phyloP scores from a whole-genome alignment of 306 rosid genomes.

The Vigna nakashimae region DNA sequence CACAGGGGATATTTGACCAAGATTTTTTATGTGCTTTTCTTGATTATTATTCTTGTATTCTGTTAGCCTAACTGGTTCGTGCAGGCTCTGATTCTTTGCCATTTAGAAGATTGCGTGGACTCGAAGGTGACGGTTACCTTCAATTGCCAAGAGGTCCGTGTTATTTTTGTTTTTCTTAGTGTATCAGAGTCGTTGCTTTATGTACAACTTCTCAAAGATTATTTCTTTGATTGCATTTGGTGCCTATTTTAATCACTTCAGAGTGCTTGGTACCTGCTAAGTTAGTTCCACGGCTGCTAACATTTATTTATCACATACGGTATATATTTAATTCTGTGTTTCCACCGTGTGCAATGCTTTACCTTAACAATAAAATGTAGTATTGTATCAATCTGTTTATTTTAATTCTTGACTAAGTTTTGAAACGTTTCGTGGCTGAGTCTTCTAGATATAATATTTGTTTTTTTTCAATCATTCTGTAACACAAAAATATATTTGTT shows the following conservation, averaged over 20 bases:
- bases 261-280: neutral
- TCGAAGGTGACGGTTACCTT: conserved; percentile 55
- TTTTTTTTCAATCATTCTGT: neutral
- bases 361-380: neutral
- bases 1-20: conserved; percentile 5
- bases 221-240: neutral
- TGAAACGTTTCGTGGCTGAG: conserved; percentile 2
- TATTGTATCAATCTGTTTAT: neutral
- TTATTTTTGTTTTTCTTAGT: conserved; percentile 29
- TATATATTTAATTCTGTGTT: neutral
- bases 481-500: neutral
- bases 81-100: conserved; percentile 65
- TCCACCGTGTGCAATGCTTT: neutral
- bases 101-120: conserved; percentile 56
- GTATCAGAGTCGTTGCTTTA: conserved; percentile 14
- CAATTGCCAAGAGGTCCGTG: conserved; percentile 73
- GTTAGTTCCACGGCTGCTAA: too few species aligned
- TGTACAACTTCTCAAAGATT: neutral
- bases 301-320: too few species aligned
- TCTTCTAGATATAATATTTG: neutral
- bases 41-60: conserved; percentile 19
- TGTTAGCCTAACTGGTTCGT: conserved; percentile 32
- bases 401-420: neutral
- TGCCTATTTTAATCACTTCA: neutral
- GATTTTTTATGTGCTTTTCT: conserved; percentile 8